Evolutionary conservation across 1,284 basidiomycete genomes (phyloP).

Genomic region (Fistulinella cinereoalba): DNA sequence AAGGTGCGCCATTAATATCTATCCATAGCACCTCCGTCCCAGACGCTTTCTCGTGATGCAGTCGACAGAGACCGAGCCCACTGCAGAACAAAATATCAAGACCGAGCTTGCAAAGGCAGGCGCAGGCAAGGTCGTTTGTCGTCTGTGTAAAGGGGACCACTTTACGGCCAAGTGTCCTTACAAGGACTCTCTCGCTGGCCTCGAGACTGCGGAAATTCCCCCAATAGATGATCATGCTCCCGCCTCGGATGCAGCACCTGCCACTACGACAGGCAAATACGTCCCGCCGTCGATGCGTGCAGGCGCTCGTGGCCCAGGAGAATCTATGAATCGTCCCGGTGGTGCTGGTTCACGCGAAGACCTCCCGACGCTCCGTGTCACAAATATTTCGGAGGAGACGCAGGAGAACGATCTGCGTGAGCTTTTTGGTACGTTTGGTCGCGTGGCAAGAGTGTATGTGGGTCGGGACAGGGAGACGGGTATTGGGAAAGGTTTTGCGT

Average conservation of each 20-base stretch:
- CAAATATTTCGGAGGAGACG: constrained; percentile 95
- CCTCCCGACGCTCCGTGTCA: constrained; percentile 94
- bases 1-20: constrained; percentile 48
- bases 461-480: constrained; percentile 96
- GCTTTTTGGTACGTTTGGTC: constrained; percentile 82
- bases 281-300: constrained; percentile 89
- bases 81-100: constrained; percentile 73
- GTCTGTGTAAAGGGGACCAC: constrained; percentile 95
- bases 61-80: constrained; percentile 64
- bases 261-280: constrained; percentile 71
- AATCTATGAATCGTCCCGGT: constrained; percentile 70
- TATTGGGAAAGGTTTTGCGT: constrained; percentile 93
- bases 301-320: constrained; percentile 69
- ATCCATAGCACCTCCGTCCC: background rate
- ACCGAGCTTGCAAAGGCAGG: constrained; percentile 67
- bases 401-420: constrained; percentile 94
- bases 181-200: constrained; percentile 87
- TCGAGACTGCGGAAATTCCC: constrained; percentile 58
- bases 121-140: constrained; percentile 87
- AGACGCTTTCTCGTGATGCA: constrained; percentile 14
- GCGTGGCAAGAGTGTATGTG: constrained; percentile 88
- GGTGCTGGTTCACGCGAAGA: constrained; percentile 69
- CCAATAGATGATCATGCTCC: constrained; percentile 58
- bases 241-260: constrained; percentile 36
- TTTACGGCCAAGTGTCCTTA: constrained; percentile 99